Percentiles rank a stretch among this genome's conserved stretches.
Conservation (phyloP, 106 monocot species). For the Dendrobium nobile region DNA sequence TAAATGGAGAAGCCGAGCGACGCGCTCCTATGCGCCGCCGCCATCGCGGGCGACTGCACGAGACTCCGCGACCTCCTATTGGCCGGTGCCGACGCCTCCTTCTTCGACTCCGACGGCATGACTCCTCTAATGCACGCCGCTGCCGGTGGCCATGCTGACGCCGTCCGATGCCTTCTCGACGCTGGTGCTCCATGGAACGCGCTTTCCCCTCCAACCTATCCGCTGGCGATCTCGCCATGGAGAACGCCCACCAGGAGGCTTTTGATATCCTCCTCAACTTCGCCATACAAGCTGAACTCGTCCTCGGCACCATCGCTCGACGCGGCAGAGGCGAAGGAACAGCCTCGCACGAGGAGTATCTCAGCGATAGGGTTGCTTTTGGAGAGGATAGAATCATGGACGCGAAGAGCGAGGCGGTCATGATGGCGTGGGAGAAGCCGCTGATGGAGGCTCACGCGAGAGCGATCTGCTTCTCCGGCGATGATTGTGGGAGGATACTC, state of each 20-base stretch:
- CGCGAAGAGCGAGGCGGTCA: conserved; percentile 90
- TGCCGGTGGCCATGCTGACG: conserved; percentile 37
- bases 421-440: conserved; percentile 97
- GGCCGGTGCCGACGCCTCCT: conserved; percentile 58
- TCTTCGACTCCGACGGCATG: conserved; percentile 53
- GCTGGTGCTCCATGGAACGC: conserved; percentile 96
- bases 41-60: conserved; percentile 32
- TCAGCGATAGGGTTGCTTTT: conserved; percentile 65
- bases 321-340: not conserved
- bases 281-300: conserved; percentile 74
- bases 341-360: conserved; percentile 21
- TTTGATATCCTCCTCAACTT: conserved; percentile 63
- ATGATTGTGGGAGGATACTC: conserved; percentile 28
- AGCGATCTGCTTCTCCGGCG: conserved; percentile 59
- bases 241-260: conserved; percentile 45
- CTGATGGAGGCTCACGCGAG: conserved; percentile 95
- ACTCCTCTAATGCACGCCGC: conserved; percentile 95
- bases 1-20: conserved; percentile 26
- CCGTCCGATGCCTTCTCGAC: conserved; percentile 52
- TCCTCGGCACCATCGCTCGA: conserved; percentile 58
- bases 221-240: conserved; percentile 85
- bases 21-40: conserved; percentile 40
- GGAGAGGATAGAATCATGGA: conserved; percentile 74
- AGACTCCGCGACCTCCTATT: conserved; percentile 32
- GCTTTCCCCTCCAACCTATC: conserved; percentile 54